Base-by-base conservation (phyloP, 352 stramenopile species). In the Phytophthora agathidicida region DNA sequence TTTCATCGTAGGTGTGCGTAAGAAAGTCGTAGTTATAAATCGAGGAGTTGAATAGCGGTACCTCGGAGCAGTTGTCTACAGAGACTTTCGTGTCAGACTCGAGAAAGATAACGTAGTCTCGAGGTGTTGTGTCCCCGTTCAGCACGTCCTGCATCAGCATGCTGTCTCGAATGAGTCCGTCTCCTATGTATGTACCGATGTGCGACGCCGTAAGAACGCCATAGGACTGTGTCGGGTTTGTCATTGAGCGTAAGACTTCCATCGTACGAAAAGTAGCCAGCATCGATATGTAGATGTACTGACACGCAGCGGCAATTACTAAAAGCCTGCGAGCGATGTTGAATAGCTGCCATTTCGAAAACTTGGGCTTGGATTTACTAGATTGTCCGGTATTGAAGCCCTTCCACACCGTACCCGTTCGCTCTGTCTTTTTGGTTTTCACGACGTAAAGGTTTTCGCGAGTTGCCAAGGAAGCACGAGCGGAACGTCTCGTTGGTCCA, bases 401-500 rank as follows among this genome's bases (percentile, higher is more conserved):
- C 3, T 33, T 49, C 49, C 49, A 35, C 6, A 31, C 27, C 13
- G 32, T 43, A n/a, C 20, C 20, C 19, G 26, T 55, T 50, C 23
- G 50, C 0, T 19, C 11, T 38, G 16, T 1, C 10, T 24, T 38
- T 7, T 13, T 38, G 5, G 16, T 17, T 31, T 30, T 39, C 2
- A 63, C 36, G 22, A 45, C 22, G 54, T 63, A 63, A 4, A 38
- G 5, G 2, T 36, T 55, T 36, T 61, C 51, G 3, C 53, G 45
- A 24, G 35, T 58, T 2, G 53, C 33, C 3, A 58, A 7, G 19
- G 52, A 51, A 7, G 28, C 28, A 6, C 33, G 74, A 73, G 48
- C 88, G 88, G 7, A 88, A 96, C 62, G 82, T 98, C 57, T 80
- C 77, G 17, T 97, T 98, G 43, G 77, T 59, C 28, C 80, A 98